Conservation (phyloP, 1,139 yeast species). For the Pichia sp. region DNA sequence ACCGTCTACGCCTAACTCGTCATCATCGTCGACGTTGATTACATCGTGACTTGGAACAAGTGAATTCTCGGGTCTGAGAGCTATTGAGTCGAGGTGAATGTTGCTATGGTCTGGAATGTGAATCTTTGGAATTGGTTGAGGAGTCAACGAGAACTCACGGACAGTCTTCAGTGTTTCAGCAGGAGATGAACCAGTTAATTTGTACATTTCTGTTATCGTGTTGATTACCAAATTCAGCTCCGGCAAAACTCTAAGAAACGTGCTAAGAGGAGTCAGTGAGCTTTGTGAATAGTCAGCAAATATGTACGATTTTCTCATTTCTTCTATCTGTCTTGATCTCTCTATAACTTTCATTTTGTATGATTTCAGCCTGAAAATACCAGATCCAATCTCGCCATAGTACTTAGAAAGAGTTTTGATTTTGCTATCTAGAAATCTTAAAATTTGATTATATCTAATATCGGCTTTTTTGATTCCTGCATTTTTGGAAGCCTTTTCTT, state of each 20-base stretch:
- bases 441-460: conserved; percentile 20
- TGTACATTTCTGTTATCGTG: conserved; percentile 16
- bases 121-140: conserved; percentile 1
- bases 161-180: neutral
- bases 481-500: conserved; percentile 9
- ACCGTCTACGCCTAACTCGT: conserved; percentile 10
- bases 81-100: neutral
- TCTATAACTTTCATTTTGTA: conserved; percentile 9
- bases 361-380: conserved; percentile 6
- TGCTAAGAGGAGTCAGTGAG: neutral
- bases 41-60: neutral
- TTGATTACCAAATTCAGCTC: conserved; percentile 14
- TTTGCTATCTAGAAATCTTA: conserved; percentile 10
- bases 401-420: conserved; percentile 5
- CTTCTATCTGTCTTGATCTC: conserved; percentile 10
- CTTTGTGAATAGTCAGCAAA: neutral
- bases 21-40: conserved; percentile 7
- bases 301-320: conserved; percentile 5
- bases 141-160: conserved; percentile 11
- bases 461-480: conserved; percentile 15
- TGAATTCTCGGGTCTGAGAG: neutral
- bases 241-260: neutral
- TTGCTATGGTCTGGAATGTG: neutral
- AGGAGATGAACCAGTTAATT: conserved; percentile 7
- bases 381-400: conserved; percentile 14